Conservation (phyloP, 2,329 filamentous ascomycete genomes). For the Clarireedia monteithiana region DNA sequence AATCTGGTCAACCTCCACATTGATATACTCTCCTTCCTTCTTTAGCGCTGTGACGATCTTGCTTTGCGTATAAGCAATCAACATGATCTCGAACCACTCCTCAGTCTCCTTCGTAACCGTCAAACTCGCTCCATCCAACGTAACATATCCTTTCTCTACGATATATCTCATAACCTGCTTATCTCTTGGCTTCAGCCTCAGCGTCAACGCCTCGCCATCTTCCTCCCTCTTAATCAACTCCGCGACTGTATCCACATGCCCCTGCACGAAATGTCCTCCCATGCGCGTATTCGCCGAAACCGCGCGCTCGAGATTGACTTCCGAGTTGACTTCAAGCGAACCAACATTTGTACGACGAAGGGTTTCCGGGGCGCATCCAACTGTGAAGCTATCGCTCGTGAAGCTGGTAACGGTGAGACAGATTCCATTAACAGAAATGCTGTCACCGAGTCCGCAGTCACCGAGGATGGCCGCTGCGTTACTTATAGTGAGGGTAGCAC, state of each 20-base stretch:
- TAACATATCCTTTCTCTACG: slow-evolving; percentile 93
- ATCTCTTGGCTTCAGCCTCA: slow-evolving; percentile 70
- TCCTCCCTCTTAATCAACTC: slow-evolving; percentile 62
- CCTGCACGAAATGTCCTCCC: slow-evolving; percentile 97
- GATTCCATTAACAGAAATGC: slow-evolving; percentile 90
- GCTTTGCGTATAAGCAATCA: slow-evolving; percentile 94
- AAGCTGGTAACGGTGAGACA: slow-evolving; percentile 88
- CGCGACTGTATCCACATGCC: slow-evolving; percentile 89
- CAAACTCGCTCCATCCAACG: slow-evolving; percentile 88
- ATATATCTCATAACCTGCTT: slow-evolving; percentile 71
- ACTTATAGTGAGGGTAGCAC: slow-evolving; percentile 83
- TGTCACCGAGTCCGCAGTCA: slow-evolving; percentile 84
- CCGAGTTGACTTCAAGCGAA: slow-evolving; percentile 52
- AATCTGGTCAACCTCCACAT: slow-evolving; percentile 38
- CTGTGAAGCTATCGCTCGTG: slow-evolving; percentile 60
- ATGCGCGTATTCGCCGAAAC: slow-evolving; percentile 88
- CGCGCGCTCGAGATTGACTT: slow-evolving; percentile 89
- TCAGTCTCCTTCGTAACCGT: slow-evolving; percentile 80
- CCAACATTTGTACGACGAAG: slow-evolving; percentile 95
- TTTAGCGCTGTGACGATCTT: slow-evolving; percentile 53
- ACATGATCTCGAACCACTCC: slow-evolving; percentile 92
- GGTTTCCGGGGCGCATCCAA: slow-evolving; percentile 92
- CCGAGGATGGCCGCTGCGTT: slow-evolving; percentile 63
- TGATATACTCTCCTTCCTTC: slow-evolving; percentile 30
- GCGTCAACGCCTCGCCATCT: slow-evolving; percentile 85